Conservation (phyloP, 2,329 filamentous ascomycete genomes). For the Pyrenophora seminiperda region DNA sequence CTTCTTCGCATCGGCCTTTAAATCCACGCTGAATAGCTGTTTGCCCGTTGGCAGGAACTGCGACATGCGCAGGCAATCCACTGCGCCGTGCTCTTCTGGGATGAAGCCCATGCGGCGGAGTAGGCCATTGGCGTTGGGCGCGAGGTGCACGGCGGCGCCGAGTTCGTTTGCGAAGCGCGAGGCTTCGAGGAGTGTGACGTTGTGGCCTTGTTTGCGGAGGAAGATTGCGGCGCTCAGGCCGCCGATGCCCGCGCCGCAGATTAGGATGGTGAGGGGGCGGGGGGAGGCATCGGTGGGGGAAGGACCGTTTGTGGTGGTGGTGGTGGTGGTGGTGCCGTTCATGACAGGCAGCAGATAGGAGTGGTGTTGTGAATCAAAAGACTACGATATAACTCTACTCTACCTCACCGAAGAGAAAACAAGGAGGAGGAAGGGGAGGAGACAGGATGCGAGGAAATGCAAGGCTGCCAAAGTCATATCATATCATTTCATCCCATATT, state of each 20-base stretch:
- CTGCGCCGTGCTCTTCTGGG: slow-evolving; percentile 49
- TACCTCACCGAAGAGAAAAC: too few species aligned
- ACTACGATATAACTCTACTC: too few species aligned
- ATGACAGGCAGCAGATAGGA: neutral
- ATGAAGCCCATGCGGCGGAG: slow-evolving; percentile 54
- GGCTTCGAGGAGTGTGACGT: slow-evolving; percentile 46
- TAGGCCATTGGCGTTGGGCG: slow-evolving; percentile 65
- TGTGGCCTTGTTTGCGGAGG: slow-evolving; percentile 52
- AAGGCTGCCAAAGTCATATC: too few species aligned
- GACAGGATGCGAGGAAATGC: too few species aligned
- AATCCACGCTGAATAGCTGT: slow-evolving; percentile 43
- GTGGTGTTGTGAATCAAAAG: neutral
- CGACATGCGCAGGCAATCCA: slow-evolving; percentile 33
- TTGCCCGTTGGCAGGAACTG: slow-evolving; percentile 51
- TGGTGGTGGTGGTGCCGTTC: neutral
- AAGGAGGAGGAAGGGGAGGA: too few species aligned
- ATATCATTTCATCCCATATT: too few species aligned
- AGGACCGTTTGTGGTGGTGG: slow-evolving; percentile 12
- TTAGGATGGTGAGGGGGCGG: slow-evolving; percentile 47
- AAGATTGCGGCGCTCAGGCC: slow-evolving; percentile 60
- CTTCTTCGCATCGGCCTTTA: slow-evolving; percentile 48
- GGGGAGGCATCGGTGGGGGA: too few species aligned
- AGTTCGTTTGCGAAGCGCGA: slow-evolving; percentile 61
- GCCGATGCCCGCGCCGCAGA: slow-evolving; percentile 57
- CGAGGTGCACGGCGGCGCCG: slow-evolving; percentile 67